A percentile compares a stretch with the other conserved stretches of the same genome.
These are phyloP conservation scores for Beauveria scarabaeidicola DNA, from an alignment of 2,329 filamentous ascomycete species.

Conservation along the genomic window DNA sequence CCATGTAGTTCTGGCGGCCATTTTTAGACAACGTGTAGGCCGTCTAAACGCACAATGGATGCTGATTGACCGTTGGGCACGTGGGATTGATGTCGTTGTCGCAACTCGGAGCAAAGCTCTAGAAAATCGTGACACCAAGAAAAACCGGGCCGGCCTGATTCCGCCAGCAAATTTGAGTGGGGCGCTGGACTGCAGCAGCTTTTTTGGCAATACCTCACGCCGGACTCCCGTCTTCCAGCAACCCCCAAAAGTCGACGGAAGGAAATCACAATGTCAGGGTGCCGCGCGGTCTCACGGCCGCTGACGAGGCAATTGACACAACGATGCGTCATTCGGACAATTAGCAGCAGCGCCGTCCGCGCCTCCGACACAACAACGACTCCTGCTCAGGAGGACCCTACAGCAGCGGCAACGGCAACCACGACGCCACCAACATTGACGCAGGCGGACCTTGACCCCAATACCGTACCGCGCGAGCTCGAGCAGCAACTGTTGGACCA, in stretches of 20 bases:
- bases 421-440: slow-evolving; percentile 12
- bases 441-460: slow-evolving; percentile 50
- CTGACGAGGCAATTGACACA: slow-evolving; percentile 43
- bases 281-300: slow-evolving; percentile 50
- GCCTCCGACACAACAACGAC: slow-evolving; percentile 18
- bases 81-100: background rate
- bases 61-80: background rate
- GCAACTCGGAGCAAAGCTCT: background rate
- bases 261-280: slow-evolving; percentile 42
- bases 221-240: slow-evolving; percentile 9
- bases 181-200: slow-evolving; percentile 18
- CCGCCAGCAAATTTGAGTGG: slow-evolving; percentile 24
- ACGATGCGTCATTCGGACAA: slow-evolving; percentile 29
- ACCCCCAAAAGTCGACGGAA: slow-evolving; percentile 8
- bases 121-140: slow-evolving; percentile 20
- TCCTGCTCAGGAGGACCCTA: background rate
- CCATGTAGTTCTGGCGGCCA: slow-evolving; percentile 42
- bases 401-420: slow-evolving; percentile 11
- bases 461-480: slow-evolving; percentile 50
- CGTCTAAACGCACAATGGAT: background rate
- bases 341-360: slow-evolving; percentile 26
- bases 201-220: slow-evolving; percentile 18
- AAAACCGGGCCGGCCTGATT: slow-evolving; percentile 21
- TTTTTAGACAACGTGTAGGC: slow-evolving; percentile 3
- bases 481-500: slow-evolving; percentile 60